Evolutionary conservation across 1,284 basidiomycete genomes (phyloP).

Genomic region (Inonotus obliquus): DNA sequence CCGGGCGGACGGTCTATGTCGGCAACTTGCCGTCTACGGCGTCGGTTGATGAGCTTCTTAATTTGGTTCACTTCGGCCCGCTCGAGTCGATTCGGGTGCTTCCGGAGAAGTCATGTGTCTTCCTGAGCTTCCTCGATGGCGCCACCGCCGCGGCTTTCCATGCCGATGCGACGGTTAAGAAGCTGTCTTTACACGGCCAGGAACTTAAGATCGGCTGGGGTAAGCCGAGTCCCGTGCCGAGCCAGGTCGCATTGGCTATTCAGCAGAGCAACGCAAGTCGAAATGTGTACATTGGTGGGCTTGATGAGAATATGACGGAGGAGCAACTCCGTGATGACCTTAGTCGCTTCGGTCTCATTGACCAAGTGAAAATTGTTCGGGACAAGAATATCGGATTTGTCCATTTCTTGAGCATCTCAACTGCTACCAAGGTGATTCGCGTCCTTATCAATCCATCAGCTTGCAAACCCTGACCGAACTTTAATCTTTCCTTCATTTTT

Average conservation of each 20-base stretch:
- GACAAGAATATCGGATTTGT: slow-evolving; percentile 98
- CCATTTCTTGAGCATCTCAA: slow-evolving; percentile 89
- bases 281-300: slow-evolving; percentile 90
- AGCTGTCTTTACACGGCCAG: slow-evolving; percentile 84
- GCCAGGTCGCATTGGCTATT: slow-evolving; percentile 81
- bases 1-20: slow-evolving; percentile 93
- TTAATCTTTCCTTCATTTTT: slow-evolving; percentile 7
- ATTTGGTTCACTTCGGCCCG: slow-evolving; percentile 96
- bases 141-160: slow-evolving; percentile 91
- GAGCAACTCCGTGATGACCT: slow-evolving; percentile 85
- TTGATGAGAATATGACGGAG: slow-evolving; percentile 86
- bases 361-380: slow-evolving; percentile 96
- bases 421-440: slow-evolving; percentile 78
- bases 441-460: neutral
- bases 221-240: slow-evolving; percentile 83
- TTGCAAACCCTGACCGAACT: neutral
- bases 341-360: slow-evolving; percentile 88
- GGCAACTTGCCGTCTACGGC: slow-evolving; percentile 96
- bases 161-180: slow-evolving; percentile 91
- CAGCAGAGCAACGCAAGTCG: slow-evolving; percentile 86
- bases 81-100: slow-evolving; percentile 93
- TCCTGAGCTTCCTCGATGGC: slow-evolving; percentile 94
- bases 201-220: slow-evolving; percentile 97
- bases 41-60: slow-evolving; percentile 95
- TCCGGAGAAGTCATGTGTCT: slow-evolving; percentile 97